Percentiles rank a stretch among this genome's conserved stretches.
phyloP scores from a whole-genome alignment of 495 filamentous ascomycete genomes.

The Parachaetomium inaequale region DNA sequence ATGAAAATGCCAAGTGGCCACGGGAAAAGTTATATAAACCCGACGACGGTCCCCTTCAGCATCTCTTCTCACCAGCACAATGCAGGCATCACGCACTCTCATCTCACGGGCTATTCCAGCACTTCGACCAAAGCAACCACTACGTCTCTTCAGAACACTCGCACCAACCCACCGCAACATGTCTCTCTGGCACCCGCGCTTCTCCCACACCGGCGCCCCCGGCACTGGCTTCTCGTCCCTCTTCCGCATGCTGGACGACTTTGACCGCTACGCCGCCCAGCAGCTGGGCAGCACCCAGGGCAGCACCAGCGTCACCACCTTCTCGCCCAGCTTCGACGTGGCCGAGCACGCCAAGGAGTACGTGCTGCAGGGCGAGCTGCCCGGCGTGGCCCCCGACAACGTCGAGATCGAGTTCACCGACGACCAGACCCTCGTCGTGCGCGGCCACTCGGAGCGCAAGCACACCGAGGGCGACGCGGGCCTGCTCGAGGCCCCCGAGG shows the following conservation, averaged over 20 bases:
- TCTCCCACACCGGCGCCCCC: conserved; percentile 7
- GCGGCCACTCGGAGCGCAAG: conserved; percentile 60
- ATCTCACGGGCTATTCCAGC: background rate
- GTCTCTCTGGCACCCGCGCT: conserved; percentile 28
- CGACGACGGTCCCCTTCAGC: background rate
- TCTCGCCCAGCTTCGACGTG: conserved; percentile 66
- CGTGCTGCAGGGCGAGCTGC: conserved; percentile 83
- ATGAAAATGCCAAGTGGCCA: too few species aligned
- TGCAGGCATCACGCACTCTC: conserved; percentile 8
- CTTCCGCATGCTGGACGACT: conserved; percentile 77
- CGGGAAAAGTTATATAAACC: conserved; percentile 12
- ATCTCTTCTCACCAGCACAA: background rate
- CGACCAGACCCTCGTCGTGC: conserved; percentile 67
- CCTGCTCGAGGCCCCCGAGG: conserved; percentile 13
- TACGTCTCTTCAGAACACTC: background rate
- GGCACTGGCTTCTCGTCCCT: conserved; percentile 58
- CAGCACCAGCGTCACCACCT: conserved; percentile 7
- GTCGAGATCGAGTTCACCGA: conserved; percentile 85
- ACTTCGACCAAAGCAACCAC: background rate
- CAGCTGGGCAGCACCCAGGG: conserved; percentile 20
- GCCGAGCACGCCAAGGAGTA: conserved; percentile 65
- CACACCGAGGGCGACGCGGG: conserved; percentile 45
- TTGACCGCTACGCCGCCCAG: conserved; percentile 55
- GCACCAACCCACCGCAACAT: conserved; percentile 16
- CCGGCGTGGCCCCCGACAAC: conserved; percentile 75